phyloP scores from a whole-genome alignment of 2,329 filamentous ascomycete genomes.

The Fusarium sp. region DNA sequence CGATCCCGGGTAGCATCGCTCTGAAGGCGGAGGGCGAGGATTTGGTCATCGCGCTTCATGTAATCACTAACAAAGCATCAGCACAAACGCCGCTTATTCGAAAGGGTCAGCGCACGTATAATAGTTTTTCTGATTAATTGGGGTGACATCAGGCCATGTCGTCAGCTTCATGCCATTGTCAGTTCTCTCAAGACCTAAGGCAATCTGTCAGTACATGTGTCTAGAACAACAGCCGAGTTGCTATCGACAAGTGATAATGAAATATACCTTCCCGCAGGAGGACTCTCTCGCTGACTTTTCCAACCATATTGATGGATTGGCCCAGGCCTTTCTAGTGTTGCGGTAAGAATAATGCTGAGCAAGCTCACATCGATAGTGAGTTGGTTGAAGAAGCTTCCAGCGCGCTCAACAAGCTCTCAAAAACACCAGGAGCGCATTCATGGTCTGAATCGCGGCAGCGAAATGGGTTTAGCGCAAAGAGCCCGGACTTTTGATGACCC shows the following conservation, averaged over 20 bases:
- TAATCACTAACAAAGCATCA: conserved; percentile 74
- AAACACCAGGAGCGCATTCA: conserved; percentile 42
- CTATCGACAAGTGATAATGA: conserved; percentile 11
- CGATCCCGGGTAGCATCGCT: conserved; percentile 86
- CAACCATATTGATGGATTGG: conserved; percentile 59
- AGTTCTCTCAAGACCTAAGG: conserved; percentile 86
- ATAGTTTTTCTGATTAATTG: conserved; percentile 99
- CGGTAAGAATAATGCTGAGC: conserved; percentile 12
- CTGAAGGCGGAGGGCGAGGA: conserved; percentile 87
- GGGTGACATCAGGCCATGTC: conserved; percentile 89
- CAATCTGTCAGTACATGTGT: conserved; percentile 37
- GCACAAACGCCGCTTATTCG: not conserved
- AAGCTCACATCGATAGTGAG: conserved; percentile 38
- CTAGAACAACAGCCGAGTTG: conserved; percentile 14
- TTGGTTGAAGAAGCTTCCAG: conserved; percentile 22
- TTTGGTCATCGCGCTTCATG: conserved; percentile 97
- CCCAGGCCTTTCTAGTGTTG: conserved; percentile 23
- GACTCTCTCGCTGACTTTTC: conserved; percentile 72
- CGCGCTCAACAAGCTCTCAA: conserved; percentile 31
- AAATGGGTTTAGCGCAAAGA: conserved; percentile 24
- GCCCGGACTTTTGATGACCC: conserved; percentile 31
- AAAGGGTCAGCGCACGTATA: conserved; percentile 73
- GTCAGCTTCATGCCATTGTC: conserved; percentile 98
- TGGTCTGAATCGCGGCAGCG: conserved; percentile 28
- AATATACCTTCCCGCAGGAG: conserved; percentile 67